Percentiles rank a stretch among this genome's conserved stretches.
phyloP scores from a whole-genome alignment of 805 yeast genomes.

The Saccharomycopsis sp. region DNA sequence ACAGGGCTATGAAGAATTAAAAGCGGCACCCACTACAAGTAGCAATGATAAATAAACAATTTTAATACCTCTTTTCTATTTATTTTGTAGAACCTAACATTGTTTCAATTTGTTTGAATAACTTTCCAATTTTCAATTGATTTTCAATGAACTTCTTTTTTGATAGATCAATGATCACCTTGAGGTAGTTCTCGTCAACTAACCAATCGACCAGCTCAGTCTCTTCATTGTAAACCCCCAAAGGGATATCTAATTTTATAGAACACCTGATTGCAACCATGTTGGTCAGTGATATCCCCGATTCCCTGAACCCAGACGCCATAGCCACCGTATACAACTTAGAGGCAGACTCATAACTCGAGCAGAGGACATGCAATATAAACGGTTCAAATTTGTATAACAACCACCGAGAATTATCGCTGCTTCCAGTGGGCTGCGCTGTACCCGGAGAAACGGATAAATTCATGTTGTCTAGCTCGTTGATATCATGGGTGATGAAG shows the following conservation, averaged over 20 bases:
- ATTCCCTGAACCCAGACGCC: constrained; percentile 81
- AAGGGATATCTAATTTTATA: constrained; percentile 68
- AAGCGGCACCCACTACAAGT: not conserved
- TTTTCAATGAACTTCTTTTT: constrained; percentile 63
- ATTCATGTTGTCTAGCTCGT: constrained; percentile 43
- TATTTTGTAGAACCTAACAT: constrained; percentile 27
- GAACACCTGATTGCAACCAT: constrained; percentile 74
- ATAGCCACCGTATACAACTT: constrained; percentile 61
- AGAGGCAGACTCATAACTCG: constrained; percentile 52
- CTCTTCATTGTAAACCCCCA: constrained; percentile 44
- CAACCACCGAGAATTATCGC: constrained; percentile 41
- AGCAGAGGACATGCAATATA: constrained; percentile 76
- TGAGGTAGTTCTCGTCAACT: constrained; percentile 47
- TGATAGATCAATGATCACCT: constrained; percentile 47
- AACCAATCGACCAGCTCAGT: constrained; percentile 30
- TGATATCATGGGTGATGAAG: constrained; percentile 63
- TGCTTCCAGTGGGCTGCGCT: constrained; percentile 5
- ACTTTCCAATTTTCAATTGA: constrained; percentile 43
- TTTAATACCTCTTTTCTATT: constrained; percentile 26
- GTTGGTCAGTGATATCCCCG: constrained; percentile 76
- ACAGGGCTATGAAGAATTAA: too few species aligned
- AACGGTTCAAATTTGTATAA: constrained; percentile 80
- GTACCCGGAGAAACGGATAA: not conserved
- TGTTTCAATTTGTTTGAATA: constrained; percentile 37
- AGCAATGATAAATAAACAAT: not conserved